Evolutionary conservation across 169 alveolate species (phyloP), one percentile per base, ranked within the genome.

Genomic region (Babesia gibsoni): DNA sequence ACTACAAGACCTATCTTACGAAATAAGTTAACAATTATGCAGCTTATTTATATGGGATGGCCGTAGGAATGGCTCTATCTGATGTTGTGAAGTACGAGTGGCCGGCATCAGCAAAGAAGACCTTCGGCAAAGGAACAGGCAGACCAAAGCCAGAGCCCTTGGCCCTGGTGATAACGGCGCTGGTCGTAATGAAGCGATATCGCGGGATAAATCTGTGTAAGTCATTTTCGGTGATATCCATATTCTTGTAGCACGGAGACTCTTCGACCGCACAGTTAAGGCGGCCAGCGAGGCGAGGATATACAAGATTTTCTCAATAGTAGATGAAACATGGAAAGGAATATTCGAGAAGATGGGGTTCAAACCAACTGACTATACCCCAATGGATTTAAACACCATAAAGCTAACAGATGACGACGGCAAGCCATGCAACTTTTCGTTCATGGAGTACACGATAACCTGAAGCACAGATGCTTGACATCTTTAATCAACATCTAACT

Each of bases 1-100:
- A n/a, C n/a, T n/a, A n/a, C n/a, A n/a, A n/a, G n/a, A n/a, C n/a
- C n/a, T n/a, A n/a, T n/a, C n/a, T n/a, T n/a, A n/a, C n/a, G n/a
- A n/a, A n/a, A n/a, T n/a, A n/a, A n/a, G n/a, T n/a, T n/a, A n/a
- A n/a, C n/a, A n/a, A n/a, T n/a, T 25, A 18, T 65, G 65, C 58
- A 73, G 82, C 59, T 10, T 77, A 66, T 65, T 12, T 36, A 22
- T 66, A 49, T 23, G 35, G 52, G n/a, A 42, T 36, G 42, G 58
- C 86, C 23, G 86, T 50, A 4, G 86, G 68, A 7, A n/a, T 73
- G 29, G 36, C 39, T n/a, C 32, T 77, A 9, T 77, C 82, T 32
- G 78, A 77, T 33, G 65, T 66, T 16, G 65, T 57, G 29, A 58
- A 39, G 37, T 73, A 61, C 14, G 86, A 77, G 30, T 46, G 57